A percentile compares a stretch with the other conserved stretches of the same genome.
These are phyloP conservation scores for Veloboletus limbatus DNA, from an alignment of 1,284 basidiomycete genomes.

Conservation along the genomic window DNA sequence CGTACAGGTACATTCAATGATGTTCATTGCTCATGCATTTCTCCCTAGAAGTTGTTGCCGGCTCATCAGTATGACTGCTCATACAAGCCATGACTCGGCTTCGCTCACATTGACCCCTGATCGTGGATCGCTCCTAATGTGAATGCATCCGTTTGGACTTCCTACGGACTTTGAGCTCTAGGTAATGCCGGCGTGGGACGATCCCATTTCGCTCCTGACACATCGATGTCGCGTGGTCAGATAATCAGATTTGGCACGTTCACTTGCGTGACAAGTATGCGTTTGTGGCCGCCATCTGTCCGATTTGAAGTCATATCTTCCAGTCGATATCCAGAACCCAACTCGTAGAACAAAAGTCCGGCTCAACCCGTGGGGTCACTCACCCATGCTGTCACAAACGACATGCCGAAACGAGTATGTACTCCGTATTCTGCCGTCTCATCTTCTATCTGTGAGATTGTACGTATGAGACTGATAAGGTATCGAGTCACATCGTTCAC, in stretches of 20 bases:
- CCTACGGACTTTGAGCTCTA: background rate
- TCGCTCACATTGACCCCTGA: background rate
- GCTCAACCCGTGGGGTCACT: constrained; percentile 6
- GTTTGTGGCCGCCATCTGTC: too few species aligned
- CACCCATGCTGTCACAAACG: constrained; percentile 6
- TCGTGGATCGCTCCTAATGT: constrained; percentile 9
- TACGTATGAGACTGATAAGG: constrained; percentile 16
- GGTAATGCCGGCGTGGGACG: too few species aligned
- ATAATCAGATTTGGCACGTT: background rate
- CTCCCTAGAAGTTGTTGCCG: background rate
- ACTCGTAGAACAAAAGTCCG: constrained; percentile 2
- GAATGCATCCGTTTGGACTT: background rate
- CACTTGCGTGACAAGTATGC: too few species aligned
- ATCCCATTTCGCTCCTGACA: too few species aligned
- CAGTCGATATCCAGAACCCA: constrained; percentile 3
- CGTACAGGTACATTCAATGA: too few species aligned
- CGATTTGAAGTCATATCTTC: constrained; percentile 12
- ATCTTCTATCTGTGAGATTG: background rate
- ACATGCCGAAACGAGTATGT: constrained; percentile 7
- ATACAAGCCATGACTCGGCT: constrained; percentile 15
- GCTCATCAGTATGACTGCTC: background rate
- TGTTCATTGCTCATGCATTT: constrained; percentile 8
- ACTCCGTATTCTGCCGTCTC: background rate
- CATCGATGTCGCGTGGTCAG: too few species aligned
- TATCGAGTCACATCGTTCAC: constrained; percentile 19